phyloP scores from a whole-genome alignment of 2,329 filamentous ascomycete genomes.

The Venturia nashicola region DNA sequence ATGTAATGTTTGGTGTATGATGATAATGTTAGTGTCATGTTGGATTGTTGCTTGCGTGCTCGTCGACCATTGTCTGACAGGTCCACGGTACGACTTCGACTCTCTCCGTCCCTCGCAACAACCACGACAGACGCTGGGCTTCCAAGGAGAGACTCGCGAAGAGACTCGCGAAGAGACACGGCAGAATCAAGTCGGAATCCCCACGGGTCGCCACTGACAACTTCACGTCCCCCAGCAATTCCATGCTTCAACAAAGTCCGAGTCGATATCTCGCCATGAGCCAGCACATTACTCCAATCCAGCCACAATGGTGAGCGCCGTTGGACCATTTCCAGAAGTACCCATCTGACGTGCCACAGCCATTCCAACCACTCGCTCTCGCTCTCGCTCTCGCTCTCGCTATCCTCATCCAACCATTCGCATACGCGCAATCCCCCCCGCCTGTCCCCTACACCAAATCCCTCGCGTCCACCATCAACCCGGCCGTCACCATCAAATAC shows the following conservation, averaged over 20 bases:
- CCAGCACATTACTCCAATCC: background rate
- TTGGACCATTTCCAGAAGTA: background rate
- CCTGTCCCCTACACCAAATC: slow-evolving; percentile 34
- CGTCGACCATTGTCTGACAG: too few relatives aligned
- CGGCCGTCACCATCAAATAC: slow-evolving; percentile 55
- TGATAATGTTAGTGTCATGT: background rate
- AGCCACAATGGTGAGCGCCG: background rate
- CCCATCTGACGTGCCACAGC: background rate
- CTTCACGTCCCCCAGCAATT: background rate
- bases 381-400: slow-evolving; percentile 8
- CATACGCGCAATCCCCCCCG: slow-evolving; percentile 26
- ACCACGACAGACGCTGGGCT: background rate
- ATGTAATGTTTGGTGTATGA: too few relatives aligned
- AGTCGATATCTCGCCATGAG: background rate
- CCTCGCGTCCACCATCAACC: slow-evolving; percentile 49
- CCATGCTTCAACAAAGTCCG: background rate
- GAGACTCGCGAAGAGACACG: background rate
- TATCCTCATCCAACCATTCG: background rate
- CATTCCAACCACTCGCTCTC: slow-evolving; percentile 8
- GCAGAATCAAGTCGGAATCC: background rate
- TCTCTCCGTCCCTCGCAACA: background rate
- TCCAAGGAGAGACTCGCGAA: background rate
- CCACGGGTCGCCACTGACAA: background rate
- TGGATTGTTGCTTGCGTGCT: too few relatives aligned
- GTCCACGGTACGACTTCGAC: background rate